Conservation (phyloP, 2,329 filamentous ascomycete genomes). For the Mariannaea elegans region DNA sequence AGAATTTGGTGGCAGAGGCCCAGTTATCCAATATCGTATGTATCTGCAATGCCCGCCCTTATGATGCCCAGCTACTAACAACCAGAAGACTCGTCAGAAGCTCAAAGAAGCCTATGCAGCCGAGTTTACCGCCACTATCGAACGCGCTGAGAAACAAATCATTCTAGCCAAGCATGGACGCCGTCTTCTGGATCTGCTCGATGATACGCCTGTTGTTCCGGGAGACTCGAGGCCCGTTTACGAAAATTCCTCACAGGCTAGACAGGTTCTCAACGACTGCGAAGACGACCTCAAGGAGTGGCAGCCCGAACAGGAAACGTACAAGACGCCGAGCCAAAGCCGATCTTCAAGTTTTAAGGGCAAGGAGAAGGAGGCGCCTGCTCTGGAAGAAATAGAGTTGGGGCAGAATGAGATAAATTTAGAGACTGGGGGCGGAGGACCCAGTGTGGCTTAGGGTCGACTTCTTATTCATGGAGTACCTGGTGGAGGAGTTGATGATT, state of each 20-base stretch:
- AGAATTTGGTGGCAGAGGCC: constrained; percentile 94
- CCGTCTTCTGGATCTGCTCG: constrained; percentile 83
- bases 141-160: constrained; percentile 96
- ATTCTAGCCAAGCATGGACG: constrained; percentile 92
- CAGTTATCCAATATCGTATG: constrained; percentile 93
- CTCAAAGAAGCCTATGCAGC: constrained; percentile 93
- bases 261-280: constrained; percentile 89
- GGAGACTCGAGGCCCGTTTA: constrained; percentile 81
- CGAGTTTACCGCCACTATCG: constrained; percentile 90
- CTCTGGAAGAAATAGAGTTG: constrained; percentile 20
- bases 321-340: constrained; percentile 34
- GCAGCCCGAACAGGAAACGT: constrained; percentile 58
- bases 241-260: constrained; percentile 70
- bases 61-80: constrained; percentile 18
- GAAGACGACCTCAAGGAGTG: constrained; percentile 88
- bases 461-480: neutral
- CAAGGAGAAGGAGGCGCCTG: constrained; percentile 39
- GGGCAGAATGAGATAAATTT: constrained; percentile 17
- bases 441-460: neutral
- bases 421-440: neutral
- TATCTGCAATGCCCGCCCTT: constrained; percentile 30
- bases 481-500: neutral
- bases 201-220: constrained; percentile 89
- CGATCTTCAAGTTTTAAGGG: constrained; percentile 37
- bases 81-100: constrained; percentile 82